Evolutionary conservation across 1,284 basidiomycete species (phyloP), one percentile per base, ranked within the genome.

Genomic region (Vanrija pseudolonga): DNA sequence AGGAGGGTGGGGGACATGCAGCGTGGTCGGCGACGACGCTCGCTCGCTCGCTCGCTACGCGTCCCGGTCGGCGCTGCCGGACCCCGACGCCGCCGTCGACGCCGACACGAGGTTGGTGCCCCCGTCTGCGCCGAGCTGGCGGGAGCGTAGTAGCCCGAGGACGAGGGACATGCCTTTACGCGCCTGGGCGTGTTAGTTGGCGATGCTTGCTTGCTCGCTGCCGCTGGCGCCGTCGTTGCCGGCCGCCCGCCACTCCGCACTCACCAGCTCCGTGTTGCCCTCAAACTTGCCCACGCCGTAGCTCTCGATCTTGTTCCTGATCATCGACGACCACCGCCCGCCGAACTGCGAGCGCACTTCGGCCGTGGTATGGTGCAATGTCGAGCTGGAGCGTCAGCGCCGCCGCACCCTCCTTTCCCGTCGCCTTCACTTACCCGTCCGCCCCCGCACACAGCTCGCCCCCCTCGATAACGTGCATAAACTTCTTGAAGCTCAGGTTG

Each of bases 101-200:
- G 12, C 14, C 32, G 32, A 32, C 32, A 40, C 39, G 19, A 40
- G 39, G 39, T 12, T 40, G n/a, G 39, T 40, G 39, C n/a, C 19
- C 17, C n/a, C n/a, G 39, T n/a, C 39, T 40, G n/a, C n/a, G n/a
- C 39, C n/a, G 7, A 47, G 68, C 38, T 67, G 66, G 9, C 67
- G 54, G 15, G 59, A 56, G 11, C 69, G 58, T 9, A 76, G 47
- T 8, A 70, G 59, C 1, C 54, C 54, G 18, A 77, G 62, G 37
- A 77, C 71, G n/a, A 77, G 62, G 22, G 72, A 69, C 75, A 77
- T 76, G 49, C 75, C 75, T 57, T 74, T 67, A 3, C 73, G 63
- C 17, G 75, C 66, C 73, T 76, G 56, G 4, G 3, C 26, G 28
- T 42, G n/a, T 32, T 26, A 28, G 26, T 8, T 17, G 17, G 8